Evolutionary conservation across 108 stramenopile species (phyloP), one percentile per base, ranked within the genome.

Genomic region (Pelagomonas calceolata): DNA sequence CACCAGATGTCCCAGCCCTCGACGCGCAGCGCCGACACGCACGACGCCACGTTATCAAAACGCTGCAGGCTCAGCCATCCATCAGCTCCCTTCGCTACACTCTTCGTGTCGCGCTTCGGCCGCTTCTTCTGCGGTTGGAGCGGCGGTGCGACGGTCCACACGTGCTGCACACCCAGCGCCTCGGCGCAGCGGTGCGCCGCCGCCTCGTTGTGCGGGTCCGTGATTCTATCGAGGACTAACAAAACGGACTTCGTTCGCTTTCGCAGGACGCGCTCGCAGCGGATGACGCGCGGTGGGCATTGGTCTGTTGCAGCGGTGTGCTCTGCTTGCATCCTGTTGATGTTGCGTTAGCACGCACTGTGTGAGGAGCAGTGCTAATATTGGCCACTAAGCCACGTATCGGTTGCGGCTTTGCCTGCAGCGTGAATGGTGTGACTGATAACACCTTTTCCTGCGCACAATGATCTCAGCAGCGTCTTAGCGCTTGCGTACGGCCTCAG

Each of bases 1-100:
- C 33, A 34, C 70, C 70, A 71, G 63, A 71, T 64, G 16, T 12
- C 26, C 17, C 30, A 35, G 33, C 70, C 70, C 10, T 71, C 37
- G 36, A 15, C 63, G 34, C 32, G 63, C 18, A 71, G 33, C 7
- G 35, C 64, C 14, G 63, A 63, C 26, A 64, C 30, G 64, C 64
- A 64, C 18, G 21, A 32, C 34, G 14, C 34, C 4, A 21, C 4
- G 64, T 26, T 5, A 4, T 64, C 70, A 16, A 46, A 64, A 17
- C 17, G 30, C 36, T 34, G 21, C 16, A 71, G 31, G 33, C 17
- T 21, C 29, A 71, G 32, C 70, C 70, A 71, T 1, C 9, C 39
- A 12, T 43, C 39, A 5, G 39, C 39, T 5, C 39, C 39, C 39
- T 43, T 43, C 9, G 39, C 39, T 5, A 43, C 39, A 5, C 21